Evolutionary conservation across 2,329 filamentous ascomycete species (phyloP).

Genomic region (Monosporascus sp.): DNA sequence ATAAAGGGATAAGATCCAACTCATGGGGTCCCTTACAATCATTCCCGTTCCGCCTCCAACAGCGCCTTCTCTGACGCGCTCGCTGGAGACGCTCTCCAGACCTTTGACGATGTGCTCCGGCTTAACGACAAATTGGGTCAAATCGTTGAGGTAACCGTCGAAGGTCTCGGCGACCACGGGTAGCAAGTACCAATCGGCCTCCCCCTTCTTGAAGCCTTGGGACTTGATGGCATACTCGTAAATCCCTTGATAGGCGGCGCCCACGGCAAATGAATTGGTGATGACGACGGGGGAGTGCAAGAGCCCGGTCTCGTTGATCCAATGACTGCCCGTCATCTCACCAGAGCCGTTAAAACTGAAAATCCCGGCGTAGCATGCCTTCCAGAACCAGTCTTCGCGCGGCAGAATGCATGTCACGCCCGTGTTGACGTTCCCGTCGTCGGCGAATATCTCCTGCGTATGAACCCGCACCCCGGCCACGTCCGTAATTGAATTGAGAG

Average conservation of each 20-base stretch:
- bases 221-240: conserved; percentile 49
- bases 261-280: conserved; percentile 54
- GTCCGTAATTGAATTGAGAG: conserved; percentile 46
- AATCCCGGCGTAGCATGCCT: conserved; percentile 42
- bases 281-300: conserved; percentile 55
- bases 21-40: conserved; percentile 15
- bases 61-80: conserved; percentile 54
- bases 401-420: conserved; percentile 47
- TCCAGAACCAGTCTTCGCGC: conserved; percentile 37
- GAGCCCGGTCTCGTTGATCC: conserved; percentile 57
- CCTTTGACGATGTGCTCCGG: conserved; percentile 48
- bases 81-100: conserved; percentile 45
- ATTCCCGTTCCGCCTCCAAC: conserved; percentile 60
- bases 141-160: conserved; percentile 56
- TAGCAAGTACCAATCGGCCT: conserved; percentile 47
- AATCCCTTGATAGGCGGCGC: conserved; percentile 53
- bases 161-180: conserved; percentile 60
- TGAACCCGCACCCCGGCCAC: conserved; percentile 43
- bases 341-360: conserved; percentile 62
- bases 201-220: conserved; percentile 34
- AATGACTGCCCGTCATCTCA: conserved; percentile 56
- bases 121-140: conserved; percentile 48
- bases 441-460: conserved; percentile 36
- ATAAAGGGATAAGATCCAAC: not conserved
- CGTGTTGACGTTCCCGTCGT: conserved; percentile 36